Evolutionary conservation across 208 protist genomes (phyloP).

Genomic region (Tritrichomonas foetus): DNA sequence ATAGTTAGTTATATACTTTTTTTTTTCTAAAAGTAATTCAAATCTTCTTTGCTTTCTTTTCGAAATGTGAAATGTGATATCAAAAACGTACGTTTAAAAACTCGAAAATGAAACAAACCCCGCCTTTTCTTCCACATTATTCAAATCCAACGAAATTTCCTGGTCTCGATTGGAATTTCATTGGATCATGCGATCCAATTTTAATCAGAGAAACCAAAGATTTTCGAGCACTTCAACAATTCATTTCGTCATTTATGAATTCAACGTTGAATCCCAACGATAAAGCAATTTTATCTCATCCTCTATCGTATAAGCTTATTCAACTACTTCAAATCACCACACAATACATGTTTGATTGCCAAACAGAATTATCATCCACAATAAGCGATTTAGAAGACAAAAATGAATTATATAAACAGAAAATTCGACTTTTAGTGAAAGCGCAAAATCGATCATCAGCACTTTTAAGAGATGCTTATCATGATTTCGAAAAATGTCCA

Average conservation of each 20-base stretch:
- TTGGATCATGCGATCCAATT: not conserved
- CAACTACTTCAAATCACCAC: not conserved
- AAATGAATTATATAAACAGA: not conserved
- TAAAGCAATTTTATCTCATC: not conserved
- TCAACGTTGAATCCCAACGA: not conserved
- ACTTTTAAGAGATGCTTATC: constrained; percentile 13
- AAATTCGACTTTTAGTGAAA: not conserved
- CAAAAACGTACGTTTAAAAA: too few relatives aligned
- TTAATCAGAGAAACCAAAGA: not conserved
- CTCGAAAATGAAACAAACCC: too few relatives aligned
- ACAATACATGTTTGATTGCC: constrained; percentile 36
- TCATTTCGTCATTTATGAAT: not conserved
- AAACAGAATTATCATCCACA: not conserved
- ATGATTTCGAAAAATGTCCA: constrained; percentile 33
- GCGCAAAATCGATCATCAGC: not conserved
- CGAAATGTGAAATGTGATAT: too few relatives aligned
- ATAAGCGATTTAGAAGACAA: not conserved
- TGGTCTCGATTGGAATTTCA: not conserved
- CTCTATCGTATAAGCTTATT: not conserved
- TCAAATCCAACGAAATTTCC: not conserved
- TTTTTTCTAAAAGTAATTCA: too few relatives aligned
- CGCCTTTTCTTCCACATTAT: too few relatives aligned
- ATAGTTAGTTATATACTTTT: too few relatives aligned
- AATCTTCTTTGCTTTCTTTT: too few relatives aligned
- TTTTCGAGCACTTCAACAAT: not conserved